Percentiles rank a stretch among this genome's conserved stretches.
These are phyloP conservation scores for Alternaria sp. DNA, from an alignment of 2,329 filamentous ascomycete genomes.

Conservation along the genomic window DNA sequence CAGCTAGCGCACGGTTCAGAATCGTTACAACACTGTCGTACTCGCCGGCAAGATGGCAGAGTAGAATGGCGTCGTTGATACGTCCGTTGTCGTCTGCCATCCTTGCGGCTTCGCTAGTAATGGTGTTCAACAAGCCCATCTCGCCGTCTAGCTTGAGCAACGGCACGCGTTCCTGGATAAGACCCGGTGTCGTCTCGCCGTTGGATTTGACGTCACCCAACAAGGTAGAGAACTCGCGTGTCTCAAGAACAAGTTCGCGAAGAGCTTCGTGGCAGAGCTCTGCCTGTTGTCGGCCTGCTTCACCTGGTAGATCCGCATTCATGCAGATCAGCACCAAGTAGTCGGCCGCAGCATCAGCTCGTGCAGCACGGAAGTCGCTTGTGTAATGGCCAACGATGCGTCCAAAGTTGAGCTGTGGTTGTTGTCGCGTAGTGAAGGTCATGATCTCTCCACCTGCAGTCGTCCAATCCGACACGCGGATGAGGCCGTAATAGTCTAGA, in stretches of 20 bases:
- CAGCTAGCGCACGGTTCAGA: slow-evolving; percentile 86
- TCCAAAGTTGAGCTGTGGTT: slow-evolving; percentile 90
- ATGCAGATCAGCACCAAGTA: slow-evolving; percentile 92
- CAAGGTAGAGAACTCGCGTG: slow-evolving; percentile 90
- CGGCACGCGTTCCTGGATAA: slow-evolving; percentile 82
- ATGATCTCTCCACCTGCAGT: slow-evolving; percentile 69
- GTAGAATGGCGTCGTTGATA: slow-evolving; percentile 88
- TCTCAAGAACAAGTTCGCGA: slow-evolving; percentile 94
- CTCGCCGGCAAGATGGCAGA: slow-evolving; percentile 93
- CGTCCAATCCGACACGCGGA: slow-evolving; percentile 84
- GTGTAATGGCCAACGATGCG: slow-evolving; percentile 95
- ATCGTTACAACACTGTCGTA: slow-evolving; percentile 94
- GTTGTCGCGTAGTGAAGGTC: slow-evolving; percentile 69
- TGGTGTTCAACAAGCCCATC: slow-evolving; percentile 85
- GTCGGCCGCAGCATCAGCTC: slow-evolving; percentile 88
- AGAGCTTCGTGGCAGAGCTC: slow-evolving; percentile 89
- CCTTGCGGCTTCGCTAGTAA: slow-evolving; percentile 89
- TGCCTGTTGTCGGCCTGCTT: slow-evolving; percentile 76
- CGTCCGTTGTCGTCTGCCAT: slow-evolving; percentile 94
- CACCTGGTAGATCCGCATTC: slow-evolving; percentile 79
- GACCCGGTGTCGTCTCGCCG: slow-evolving; percentile 81
- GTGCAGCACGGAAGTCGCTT: slow-evolving; percentile 88
- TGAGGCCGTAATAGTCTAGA: slow-evolving; percentile 68
- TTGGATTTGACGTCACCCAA: slow-evolving; percentile 90
- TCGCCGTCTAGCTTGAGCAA: slow-evolving; percentile 82